phyloP scores from a whole-genome alignment of 257 asterid species.

The Lithospermum erythrorhizon region DNA sequence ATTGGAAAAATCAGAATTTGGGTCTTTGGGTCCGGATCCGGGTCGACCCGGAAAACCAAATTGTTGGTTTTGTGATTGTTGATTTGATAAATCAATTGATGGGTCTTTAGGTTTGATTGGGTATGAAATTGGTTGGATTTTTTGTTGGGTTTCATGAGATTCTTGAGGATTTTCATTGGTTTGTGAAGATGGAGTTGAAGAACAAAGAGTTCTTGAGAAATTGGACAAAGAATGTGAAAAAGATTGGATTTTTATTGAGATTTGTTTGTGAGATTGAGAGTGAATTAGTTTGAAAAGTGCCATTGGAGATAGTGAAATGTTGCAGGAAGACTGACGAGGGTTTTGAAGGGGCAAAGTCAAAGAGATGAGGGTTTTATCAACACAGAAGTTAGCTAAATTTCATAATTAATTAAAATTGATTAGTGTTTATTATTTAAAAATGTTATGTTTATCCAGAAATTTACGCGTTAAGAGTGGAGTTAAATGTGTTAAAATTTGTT shows the following conservation, averaged over 20 bases:
- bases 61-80: slow-evolving; percentile 2
- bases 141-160: slow-evolving; percentile 21
- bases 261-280: slow-evolving; percentile 34
- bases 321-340: background rate
- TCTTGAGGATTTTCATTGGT: slow-evolving; percentile 21
- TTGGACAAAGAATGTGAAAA: slow-evolving; percentile 22
- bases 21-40: background rate
- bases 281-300: slow-evolving; percentile 45
- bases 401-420: too few species aligned
- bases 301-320: slow-evolving; percentile 25
- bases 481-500: too few species aligned
- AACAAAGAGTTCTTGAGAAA: slow-evolving; percentile 21
- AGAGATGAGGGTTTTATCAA: too few species aligned
- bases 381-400: too few species aligned
- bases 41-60: too few species aligned
- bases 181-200: slow-evolving; percentile 29
- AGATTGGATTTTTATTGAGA: slow-evolving; percentile 19
- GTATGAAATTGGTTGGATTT: slow-evolving; percentile 59
- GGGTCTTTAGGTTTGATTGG: slow-evolving; percentile 37
- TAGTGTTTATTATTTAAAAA: too few species aligned
- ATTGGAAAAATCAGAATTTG: slow-evolving; percentile 5
- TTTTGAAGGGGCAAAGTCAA: background rate
- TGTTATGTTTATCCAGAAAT: too few species aligned
- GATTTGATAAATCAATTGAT: background rate
- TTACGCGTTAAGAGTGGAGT: too few species aligned